Evolutionary conservation across 345 rosid species (phyloP).

Genomic region (Kandelia obovata): DNA sequence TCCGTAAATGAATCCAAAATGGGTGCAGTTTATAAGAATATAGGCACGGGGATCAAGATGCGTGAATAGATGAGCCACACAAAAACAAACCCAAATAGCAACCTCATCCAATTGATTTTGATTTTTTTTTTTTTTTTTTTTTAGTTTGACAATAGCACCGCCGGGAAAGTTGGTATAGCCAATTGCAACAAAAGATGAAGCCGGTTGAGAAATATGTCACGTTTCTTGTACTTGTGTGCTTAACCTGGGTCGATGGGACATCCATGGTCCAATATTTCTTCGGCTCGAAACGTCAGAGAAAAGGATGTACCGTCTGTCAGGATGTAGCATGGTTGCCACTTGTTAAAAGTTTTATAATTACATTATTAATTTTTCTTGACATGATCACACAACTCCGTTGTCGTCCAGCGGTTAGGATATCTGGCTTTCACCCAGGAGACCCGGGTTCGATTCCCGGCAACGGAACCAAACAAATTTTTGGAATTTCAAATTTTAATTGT

Average conservation of each 20-base stretch:
- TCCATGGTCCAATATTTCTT: too few relatives aligned
- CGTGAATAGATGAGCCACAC: conserved; percentile 44
- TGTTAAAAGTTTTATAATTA: too few relatives aligned
- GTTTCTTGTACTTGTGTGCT: neutral
- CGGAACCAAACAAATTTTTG: conserved; percentile 41
- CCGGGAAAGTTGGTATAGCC: too few relatives aligned
- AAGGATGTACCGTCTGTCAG: neutral
- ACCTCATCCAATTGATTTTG: neutral
- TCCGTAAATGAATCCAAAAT: conserved; percentile 7
- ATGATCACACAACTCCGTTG: conserved; percentile 37
- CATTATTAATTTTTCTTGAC: too few relatives aligned
- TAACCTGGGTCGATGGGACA: neutral
- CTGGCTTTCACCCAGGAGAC: conserved; percentile 98
- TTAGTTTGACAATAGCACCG: too few relatives aligned
- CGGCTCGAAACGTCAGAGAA: neutral
- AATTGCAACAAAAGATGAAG: too few relatives aligned
- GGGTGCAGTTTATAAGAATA: neutral
- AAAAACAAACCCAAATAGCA: neutral
- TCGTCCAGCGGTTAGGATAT: conserved; percentile 98
- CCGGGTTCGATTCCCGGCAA: conserved; percentile 98
- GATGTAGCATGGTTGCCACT: too few relatives aligned
- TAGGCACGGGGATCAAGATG: conserved; percentile 18
- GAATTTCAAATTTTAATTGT: neutral
- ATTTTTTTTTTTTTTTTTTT: neutral
- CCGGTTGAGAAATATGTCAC: neutral